Conservation (phyloP, 495 filamentous ascomycete species). For the Lindgomyces ingoldianus region DNA sequence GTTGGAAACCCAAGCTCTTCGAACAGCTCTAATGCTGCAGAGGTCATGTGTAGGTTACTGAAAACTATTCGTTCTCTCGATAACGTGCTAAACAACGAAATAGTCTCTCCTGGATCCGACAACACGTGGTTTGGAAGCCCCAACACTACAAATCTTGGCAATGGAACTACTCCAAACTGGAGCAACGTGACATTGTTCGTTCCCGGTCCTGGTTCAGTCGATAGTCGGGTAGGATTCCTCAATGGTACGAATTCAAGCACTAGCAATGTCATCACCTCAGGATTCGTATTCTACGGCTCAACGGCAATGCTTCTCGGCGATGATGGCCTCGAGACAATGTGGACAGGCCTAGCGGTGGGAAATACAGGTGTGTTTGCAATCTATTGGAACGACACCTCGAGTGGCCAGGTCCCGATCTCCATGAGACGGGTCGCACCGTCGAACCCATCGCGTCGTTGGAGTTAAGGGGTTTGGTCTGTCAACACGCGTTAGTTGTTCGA, state of each 20-base stretch:
- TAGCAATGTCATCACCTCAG: not conserved
- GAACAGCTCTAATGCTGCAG: constrained; percentile 13
- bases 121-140: not conserved
- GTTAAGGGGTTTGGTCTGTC: no score
- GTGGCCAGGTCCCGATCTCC: not conserved
- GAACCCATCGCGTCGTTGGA: no score
- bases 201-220: not conserved
- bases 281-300: constrained; percentile 12
- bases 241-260: not conserved
- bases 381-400: constrained; percentile 11
- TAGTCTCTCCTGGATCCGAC: not conserved
- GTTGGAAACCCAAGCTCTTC: constrained; percentile 9
- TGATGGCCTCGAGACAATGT: constrained; percentile 4
- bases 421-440: constrained; percentile 6
- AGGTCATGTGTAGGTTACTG: constrained; percentile 3
- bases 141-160: constrained; percentile 5
- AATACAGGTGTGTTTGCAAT: constrained; percentile 6
- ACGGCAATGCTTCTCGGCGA: not conserved
- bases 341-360: constrained; percentile 1
- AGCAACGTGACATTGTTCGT: constrained; percentile 6
- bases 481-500: no score
- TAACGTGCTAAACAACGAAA: not conserved
- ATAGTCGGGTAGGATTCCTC: constrained; percentile 5
- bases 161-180: constrained; percentile 7
- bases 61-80: not conserved